Base-by-base conservation (phyloP, 257 asterid genomes). In the Ophiorrhiza pumila region DNA sequence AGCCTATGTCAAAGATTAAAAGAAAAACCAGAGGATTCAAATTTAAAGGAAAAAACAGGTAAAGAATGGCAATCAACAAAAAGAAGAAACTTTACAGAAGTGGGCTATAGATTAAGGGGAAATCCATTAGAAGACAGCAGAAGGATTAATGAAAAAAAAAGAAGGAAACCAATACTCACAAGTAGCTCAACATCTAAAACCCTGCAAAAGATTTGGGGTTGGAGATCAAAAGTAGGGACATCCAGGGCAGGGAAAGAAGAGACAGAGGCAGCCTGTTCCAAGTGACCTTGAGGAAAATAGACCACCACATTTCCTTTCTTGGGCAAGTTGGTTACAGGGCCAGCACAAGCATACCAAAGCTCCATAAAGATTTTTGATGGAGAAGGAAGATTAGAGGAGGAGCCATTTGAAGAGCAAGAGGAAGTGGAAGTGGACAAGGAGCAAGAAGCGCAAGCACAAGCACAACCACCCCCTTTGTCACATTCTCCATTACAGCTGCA, bases 271-370 rank as follows among this genome's bases (percentile, higher is more conserved):
- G 90, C 91, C 69, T 90, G 97, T 45, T 92, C 99, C 83, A 92
- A 47, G 74, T 95, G 99, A 52, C 99, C 98, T 79, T 95, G 98
- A 60, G 99, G 98, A 77, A 95, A 95, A 83, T 95, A 95, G 47
- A 92, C 94, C 72, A 92, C 98, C 52, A 84, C 87, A 85, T 88
- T 87, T 39, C 96, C 97, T 76, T 92, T 92, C 82, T 80, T 87
- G 57, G 98, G 99, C 84, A 95, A 78, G 75, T 81, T 82, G n/a
- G 92, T 89, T 25, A 95, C 83, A 23, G 99, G 99, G 0, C 99
- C 98, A 79, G 98, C 97, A 83, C 98, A 90, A 50, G 98, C 98
- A 83, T 92, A 85, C 99, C 99, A 95, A 7, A 95, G 93, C 90
- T 95, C 99, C 76, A 81, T 75, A 67, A 80, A 90, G 37, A 95